These are phyloP conservation scores for Rhizopogon sp. DNA, from an alignment of 768 basidiomycete genomes.

Conservation along the genomic window DNA sequence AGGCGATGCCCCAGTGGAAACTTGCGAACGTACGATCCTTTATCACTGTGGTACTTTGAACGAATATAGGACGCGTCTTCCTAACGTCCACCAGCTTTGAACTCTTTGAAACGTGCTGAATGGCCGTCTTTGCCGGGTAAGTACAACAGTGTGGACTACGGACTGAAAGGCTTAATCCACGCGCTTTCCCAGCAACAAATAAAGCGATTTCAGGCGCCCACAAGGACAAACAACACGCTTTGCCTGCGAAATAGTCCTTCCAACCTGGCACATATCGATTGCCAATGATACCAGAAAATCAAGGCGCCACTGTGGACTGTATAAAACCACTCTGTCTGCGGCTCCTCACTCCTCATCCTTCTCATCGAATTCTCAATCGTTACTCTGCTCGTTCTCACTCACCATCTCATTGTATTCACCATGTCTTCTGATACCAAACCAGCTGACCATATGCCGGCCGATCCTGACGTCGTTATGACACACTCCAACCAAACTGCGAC, in stretches of 20 bases:
- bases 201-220: conserved; percentile 31
- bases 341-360: not conserved
- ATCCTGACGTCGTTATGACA: not conserved
- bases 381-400: not conserved
- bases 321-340: conserved; percentile 19
- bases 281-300: conserved; percentile 21
- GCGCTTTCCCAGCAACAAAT: conserved; percentile 25
- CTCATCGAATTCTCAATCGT: not conserved
- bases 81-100: not conserved
- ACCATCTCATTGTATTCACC: not conserved
- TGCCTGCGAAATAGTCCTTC: conserved; percentile 15
- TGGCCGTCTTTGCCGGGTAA: conserved; percentile 6
- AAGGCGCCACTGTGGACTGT: conserved; percentile 22
- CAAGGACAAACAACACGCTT: conserved; percentile 43
- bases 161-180: conserved; percentile 4
- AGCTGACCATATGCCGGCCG: not conserved
- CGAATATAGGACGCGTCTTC: not conserved
- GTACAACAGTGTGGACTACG: not conserved
- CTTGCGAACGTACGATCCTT: conserved; percentile 8
- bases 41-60: not conserved
- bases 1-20: conserved; percentile 12
- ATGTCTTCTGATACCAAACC: not conserved
- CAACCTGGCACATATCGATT: conserved; percentile 25
- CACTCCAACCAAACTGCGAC: not conserved
- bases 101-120: conserved; percentile 6